Percentiles rank a stretch among this genome's conserved stretches.
phyloP scores from a whole-genome alignment of 768 basidiomycete genomes.

The Pulveroboletus sp. region DNA sequence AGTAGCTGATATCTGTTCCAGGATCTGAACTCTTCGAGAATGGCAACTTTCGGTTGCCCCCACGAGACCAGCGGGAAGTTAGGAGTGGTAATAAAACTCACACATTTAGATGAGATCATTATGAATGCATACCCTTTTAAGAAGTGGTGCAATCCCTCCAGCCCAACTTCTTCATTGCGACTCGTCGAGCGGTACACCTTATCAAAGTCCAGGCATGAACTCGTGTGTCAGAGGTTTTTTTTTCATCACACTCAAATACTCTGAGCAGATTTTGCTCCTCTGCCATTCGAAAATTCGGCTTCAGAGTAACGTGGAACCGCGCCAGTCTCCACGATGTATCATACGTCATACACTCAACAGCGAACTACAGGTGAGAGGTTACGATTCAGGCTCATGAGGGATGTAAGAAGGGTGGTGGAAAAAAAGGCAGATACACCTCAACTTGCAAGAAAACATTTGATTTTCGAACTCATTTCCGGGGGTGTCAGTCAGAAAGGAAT shows the following conservation, averaged over 20 bases:
- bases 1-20: slow-evolving; percentile 18
- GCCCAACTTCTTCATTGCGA: not conserved
- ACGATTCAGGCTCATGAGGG: not conserved
- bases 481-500: not conserved
- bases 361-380: slow-evolving; percentile 8
- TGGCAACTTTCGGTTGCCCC: slow-evolving; percentile 62
- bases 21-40: slow-evolving; percentile 37
- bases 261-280: slow-evolving; percentile 22
- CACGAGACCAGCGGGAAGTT: slow-evolving; percentile 58
- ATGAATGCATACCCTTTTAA: slow-evolving; percentile 4
- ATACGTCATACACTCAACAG: not conserved
- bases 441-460: slow-evolving; percentile 4
- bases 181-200: slow-evolving; percentile 2
- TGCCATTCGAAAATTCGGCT: slow-evolving; percentile 11
- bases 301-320: not conserved
- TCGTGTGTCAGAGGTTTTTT: not conserved
- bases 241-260: slow-evolving; percentile 11
- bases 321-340: not conserved
- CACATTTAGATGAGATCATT: slow-evolving; percentile 52
- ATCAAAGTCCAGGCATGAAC: slow-evolving; percentile 7
- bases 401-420: slow-evolving; percentile 1
- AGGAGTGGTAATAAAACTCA: slow-evolving; percentile 67
- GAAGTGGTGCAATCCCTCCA: not conserved
- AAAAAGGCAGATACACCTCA: slow-evolving; percentile 17
- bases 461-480: slow-evolving; percentile 9